Conservation (phyloP, 1,284 basidiomycete species). For the Psilocybe mexicana region DNA sequence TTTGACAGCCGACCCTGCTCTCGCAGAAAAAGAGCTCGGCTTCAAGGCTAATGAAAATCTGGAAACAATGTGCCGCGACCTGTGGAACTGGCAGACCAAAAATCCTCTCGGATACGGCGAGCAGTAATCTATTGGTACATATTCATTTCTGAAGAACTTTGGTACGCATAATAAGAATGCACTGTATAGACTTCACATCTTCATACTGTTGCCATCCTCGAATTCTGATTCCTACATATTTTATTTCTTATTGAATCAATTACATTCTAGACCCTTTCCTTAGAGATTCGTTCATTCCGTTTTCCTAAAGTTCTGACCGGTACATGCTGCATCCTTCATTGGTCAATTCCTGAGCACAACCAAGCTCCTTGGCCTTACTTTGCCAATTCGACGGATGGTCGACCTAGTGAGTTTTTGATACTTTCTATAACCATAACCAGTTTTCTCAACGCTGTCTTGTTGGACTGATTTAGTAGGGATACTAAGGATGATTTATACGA, state of each 20-base stretch:
- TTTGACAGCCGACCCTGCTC: constrained; percentile 89
- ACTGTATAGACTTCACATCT: constrained; percentile 14
- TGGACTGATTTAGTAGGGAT: too few species aligned
- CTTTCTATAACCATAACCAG: not conserved
- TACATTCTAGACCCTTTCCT: not conserved
- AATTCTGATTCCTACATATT: constrained; percentile 1
- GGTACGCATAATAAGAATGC: constrained; percentile 11
- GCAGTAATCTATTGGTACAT: constrained; percentile 9
- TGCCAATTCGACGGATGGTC: not conserved
- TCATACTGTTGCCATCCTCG: constrained; percentile 3
- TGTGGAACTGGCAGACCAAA: constrained; percentile 92
- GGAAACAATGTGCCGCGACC: constrained; percentile 88
- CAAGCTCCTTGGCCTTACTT: too few species aligned
- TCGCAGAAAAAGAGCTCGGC: constrained; percentile 93
- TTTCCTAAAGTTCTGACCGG: not conserved
- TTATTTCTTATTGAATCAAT: not conserved
- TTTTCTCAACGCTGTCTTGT: not conserved
- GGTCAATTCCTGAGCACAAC: too few species aligned
- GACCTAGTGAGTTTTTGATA: not conserved
- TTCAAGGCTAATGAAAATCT: constrained; percentile 86
- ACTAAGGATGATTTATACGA: too few species aligned
- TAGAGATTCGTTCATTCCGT: not conserved
- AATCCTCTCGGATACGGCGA: constrained; percentile 74
- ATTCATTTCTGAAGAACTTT: not conserved
- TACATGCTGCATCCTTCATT: not conserved